These are phyloP conservation scores for Cordyceps javanica DNA, from an alignment of 2,329 filamentous ascomycete genomes.

Conservation along the genomic window DNA sequence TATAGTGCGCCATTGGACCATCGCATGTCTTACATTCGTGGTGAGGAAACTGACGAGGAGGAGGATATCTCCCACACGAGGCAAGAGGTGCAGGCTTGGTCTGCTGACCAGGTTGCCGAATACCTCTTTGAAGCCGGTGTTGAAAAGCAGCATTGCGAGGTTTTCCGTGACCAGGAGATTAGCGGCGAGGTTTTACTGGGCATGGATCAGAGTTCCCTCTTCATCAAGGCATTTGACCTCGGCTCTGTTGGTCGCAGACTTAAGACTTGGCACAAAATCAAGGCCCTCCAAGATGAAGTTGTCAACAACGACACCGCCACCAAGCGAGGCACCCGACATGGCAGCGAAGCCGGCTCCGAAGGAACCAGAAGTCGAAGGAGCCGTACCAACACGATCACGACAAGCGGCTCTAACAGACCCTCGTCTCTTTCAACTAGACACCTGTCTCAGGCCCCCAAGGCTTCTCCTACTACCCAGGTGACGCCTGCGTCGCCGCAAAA, in stretches of 20 bases:
- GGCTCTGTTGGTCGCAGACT: conserved; percentile 83
- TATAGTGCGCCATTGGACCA: conserved; percentile 76
- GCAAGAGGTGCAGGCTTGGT: conserved; percentile 74
- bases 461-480: conserved; percentile 37
- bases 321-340: conserved; percentile 50
- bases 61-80: conserved; percentile 65
- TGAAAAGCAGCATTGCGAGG: conserved; percentile 83
- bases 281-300: conserved; percentile 82
- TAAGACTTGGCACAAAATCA: conserved; percentile 97
- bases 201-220: conserved; percentile 92
- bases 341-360: conserved; percentile 54
- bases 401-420: conserved; percentile 38
- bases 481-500: conserved; percentile 34
- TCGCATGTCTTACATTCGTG: conserved; percentile 84
- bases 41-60: conserved; percentile 92
- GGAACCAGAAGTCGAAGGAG: conserved; percentile 45
- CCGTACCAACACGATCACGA: conserved; percentile 52
- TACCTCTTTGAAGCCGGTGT: conserved; percentile 81
- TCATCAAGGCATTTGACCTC: conserved; percentile 91
- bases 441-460: conserved; percentile 46
- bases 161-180: conserved; percentile 95
- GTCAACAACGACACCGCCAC: conserved; percentile 41
- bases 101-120: conserved; percentile 74
- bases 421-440: conserved; percentile 42
- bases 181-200: conserved; percentile 85